These are phyloP conservation scores for Gryganskiella cystojenkinii DNA, from an alignment of 192 early-diverging fungal species.

Conservation along the genomic window DNA sequence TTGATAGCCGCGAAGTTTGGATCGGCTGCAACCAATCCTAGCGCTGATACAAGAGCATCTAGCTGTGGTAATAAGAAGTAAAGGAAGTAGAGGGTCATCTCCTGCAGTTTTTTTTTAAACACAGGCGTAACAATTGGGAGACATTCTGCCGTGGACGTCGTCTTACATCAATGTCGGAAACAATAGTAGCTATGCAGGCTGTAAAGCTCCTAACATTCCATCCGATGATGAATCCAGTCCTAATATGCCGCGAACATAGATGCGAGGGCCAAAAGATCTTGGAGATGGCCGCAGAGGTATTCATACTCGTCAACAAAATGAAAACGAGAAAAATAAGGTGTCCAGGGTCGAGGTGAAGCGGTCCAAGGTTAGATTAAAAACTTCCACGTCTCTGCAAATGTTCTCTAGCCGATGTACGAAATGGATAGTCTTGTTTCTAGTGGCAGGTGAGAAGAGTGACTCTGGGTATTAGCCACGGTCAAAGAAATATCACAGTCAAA, in stretches of 20 bases:
- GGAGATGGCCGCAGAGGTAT: constrained; percentile 51
- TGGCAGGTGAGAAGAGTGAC: neutral
- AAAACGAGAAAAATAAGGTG: too few species aligned
- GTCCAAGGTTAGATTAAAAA: constrained; percentile 25
- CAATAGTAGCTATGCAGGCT: constrained; percentile 61
- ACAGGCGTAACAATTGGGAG: too few species aligned
- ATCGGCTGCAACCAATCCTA: constrained; percentile 29
- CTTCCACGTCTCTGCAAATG: constrained; percentile 59
- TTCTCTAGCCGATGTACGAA: constrained; percentile 58
- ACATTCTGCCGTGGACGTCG: neutral
- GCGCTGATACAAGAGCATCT: constrained; percentile 26
- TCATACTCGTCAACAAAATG: too few species aligned
- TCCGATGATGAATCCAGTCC: constrained; percentile 62
- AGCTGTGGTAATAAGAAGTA: constrained; percentile 7
- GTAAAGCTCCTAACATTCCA: constrained; percentile 62
- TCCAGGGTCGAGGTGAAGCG: too few species aligned
- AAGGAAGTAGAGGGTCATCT: too few species aligned
- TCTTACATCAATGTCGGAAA: constrained; percentile 60
- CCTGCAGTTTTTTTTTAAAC: too few species aligned
- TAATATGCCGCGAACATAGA: constrained; percentile 55
- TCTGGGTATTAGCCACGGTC: neutral
- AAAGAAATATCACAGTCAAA: neutral
- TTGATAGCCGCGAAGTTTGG: constrained; percentile 37
- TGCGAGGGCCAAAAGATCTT: constrained; percentile 67
- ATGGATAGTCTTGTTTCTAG: constrained; percentile 59